Conservation (phyloP, 2,329 filamentous ascomycete genomes). For the Botrytis deweyae region DNA sequence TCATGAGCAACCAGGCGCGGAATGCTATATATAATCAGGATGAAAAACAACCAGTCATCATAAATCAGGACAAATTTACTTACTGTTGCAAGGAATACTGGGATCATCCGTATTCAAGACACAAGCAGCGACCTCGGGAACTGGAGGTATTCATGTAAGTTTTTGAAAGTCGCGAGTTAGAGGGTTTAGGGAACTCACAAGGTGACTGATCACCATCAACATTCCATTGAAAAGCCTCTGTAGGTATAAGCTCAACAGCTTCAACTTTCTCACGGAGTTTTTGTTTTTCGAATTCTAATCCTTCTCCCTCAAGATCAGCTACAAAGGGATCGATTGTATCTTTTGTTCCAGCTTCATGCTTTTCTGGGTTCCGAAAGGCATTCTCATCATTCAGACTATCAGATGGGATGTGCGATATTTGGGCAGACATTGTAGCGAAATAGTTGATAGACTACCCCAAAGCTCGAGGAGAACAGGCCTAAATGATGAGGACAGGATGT, state of each 20-base stretch:
- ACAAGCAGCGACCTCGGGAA: constrained; percentile 12
- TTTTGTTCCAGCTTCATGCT: background rate
- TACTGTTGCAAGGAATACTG: background rate
- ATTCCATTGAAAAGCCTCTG: constrained; percentile 6
- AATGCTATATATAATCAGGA: constrained; percentile 41
- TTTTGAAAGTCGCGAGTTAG: too few species aligned
- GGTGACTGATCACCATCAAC: constrained; percentile 7
- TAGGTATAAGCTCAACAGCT: constrained; percentile 6
- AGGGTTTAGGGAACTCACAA: background rate
- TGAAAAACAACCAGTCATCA: background rate
- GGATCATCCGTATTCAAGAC: constrained; percentile 9
- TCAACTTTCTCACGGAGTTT: background rate
- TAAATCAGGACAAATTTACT: background rate
- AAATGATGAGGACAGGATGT: background rate
- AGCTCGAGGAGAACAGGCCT: background rate
- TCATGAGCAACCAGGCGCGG: constrained; percentile 61
- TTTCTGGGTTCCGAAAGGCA: background rate
- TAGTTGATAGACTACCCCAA: background rate
- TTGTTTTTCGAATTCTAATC: background rate
- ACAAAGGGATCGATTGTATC: background rate
- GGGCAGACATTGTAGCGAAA: background rate
- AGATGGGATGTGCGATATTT: background rate
- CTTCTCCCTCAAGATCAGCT: background rate
- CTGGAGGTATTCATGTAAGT: background rate
- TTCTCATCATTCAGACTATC: background rate